Conservation (phyloP, 805 yeast genomes). For the Ogataea naganishii region DNA sequence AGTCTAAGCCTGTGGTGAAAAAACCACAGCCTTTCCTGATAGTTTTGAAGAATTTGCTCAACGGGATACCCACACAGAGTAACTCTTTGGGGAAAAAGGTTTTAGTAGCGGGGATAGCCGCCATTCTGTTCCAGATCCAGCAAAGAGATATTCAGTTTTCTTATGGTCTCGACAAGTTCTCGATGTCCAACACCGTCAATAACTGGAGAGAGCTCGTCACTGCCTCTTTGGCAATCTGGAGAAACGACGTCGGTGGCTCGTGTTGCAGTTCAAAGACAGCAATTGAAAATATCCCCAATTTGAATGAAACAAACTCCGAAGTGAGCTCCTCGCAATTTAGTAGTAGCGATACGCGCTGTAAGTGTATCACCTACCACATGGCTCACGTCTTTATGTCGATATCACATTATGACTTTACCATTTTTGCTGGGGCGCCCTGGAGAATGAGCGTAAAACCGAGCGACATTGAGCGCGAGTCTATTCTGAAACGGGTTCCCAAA, state of each 20-base stretch:
- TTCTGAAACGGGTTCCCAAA: slow-evolving; percentile 38
- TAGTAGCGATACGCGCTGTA: slow-evolving; percentile 40
- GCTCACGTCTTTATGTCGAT: slow-evolving; percentile 65
- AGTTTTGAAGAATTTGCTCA: slow-evolving; percentile 49
- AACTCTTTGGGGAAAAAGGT: slow-evolving; percentile 60
- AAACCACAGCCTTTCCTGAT: slow-evolving; percentile 40
- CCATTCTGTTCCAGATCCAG: slow-evolving; percentile 65
- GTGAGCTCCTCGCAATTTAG: slow-evolving; percentile 23
- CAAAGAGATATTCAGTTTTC: slow-evolving; percentile 58
- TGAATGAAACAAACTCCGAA: slow-evolving; percentile 9
- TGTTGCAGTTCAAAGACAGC: slow-evolving; percentile 27
- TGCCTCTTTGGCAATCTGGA: slow-evolving; percentile 66
- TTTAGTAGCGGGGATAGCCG: slow-evolving; percentile 55
- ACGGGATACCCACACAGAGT: slow-evolving; percentile 37
- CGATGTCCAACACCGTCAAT: slow-evolving; percentile 18
- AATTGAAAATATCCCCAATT: slow-evolving; percentile 15
- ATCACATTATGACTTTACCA: slow-evolving; percentile 71
- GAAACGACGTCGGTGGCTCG: slow-evolving; percentile 33
- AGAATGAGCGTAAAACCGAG: slow-evolving; percentile 64
- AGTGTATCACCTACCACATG: slow-evolving; percentile 61
- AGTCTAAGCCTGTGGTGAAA: no score
- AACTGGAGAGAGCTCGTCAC: slow-evolving; percentile 68
- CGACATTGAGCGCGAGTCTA: slow-evolving; percentile 33
- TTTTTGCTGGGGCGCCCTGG: slow-evolving; percentile 76
- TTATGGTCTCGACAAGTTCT: slow-evolving; percentile 32